These are phyloP conservation scores for Flaveria ramosissima DNA, from an alignment of 129 eudicot genomes.

Conservation along the genomic window DNA sequence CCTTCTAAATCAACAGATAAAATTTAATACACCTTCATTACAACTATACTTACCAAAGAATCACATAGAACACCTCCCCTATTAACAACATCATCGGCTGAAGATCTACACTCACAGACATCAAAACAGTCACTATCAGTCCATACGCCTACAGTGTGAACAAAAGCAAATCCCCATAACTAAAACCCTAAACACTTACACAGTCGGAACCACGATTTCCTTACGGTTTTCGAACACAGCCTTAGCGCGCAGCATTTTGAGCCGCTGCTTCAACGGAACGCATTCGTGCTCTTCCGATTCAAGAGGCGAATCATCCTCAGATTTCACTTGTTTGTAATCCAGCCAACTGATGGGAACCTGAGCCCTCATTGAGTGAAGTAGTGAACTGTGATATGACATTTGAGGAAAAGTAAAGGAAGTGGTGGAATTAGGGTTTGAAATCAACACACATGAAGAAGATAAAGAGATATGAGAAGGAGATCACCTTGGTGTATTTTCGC, in stretches of 20 bases:
- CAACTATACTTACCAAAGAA: constrained; percentile 31
- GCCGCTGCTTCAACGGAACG: constrained; percentile 72
- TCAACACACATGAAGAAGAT: not conserved
- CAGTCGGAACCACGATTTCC: not conserved
- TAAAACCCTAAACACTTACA: constrained; percentile 21
- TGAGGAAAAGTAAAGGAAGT: not conserved
- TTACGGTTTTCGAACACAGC: not conserved
- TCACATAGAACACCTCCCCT: constrained; percentile 35
- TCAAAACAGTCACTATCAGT: constrained; percentile 1
- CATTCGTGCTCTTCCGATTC: constrained; percentile 58
- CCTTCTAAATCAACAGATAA: not conserved
- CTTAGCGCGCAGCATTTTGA: constrained; percentile 48
- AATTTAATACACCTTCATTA: not conserved
- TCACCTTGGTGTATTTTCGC: not conserved
- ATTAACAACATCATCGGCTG: constrained; percentile 24
- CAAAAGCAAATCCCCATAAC: not conserved
- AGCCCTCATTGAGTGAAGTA: constrained; percentile 17
- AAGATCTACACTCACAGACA: constrained; percentile 32
- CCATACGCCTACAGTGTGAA: not conserved
- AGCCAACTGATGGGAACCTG: not conserved
- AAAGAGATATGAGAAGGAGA: not conserved
- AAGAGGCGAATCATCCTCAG: constrained; percentile 16
- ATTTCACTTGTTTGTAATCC: constrained; percentile 11
- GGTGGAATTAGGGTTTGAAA: constrained; percentile 22
- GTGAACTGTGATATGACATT: not conserved